Evolutionary conservation across 345 rosid species (phyloP).

Genomic region (Ceriops zippeliana): DNA sequence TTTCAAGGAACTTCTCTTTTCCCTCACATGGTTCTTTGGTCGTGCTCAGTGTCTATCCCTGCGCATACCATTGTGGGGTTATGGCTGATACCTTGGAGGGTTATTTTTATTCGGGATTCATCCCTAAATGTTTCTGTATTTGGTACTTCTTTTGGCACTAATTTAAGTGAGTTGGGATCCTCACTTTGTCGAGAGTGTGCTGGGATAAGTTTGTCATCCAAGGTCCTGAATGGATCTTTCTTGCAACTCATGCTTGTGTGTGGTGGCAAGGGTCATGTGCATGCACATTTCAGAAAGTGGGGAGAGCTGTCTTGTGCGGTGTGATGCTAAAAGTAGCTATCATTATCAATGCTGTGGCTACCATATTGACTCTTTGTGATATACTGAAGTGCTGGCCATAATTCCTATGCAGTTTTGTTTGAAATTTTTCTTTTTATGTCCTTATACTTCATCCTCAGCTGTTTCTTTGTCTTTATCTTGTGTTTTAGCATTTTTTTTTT

Average conservation of each 20-base stretch:
- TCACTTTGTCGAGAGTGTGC: background rate
- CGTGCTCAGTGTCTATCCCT: background rate
- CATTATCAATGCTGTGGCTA: too few relatives aligned
- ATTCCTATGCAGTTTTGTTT: too few relatives aligned
- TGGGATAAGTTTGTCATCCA: background rate
- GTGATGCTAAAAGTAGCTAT: background rate
- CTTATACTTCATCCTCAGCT: too few relatives aligned
- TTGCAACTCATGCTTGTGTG: background rate
- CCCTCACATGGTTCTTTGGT: background rate
- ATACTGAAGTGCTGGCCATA: too few relatives aligned
- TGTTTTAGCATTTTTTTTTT: too few relatives aligned
- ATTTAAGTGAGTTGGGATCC: background rate
- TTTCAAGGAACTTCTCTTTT: background rate
- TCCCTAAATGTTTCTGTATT: background rate
- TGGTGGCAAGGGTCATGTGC: too few relatives aligned
- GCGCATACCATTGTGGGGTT: background rate
- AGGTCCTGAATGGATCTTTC: background rate
- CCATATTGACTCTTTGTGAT: too few relatives aligned
- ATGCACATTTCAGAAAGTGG: too few relatives aligned
- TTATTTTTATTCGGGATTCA: background rate
- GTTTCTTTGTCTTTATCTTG: too few relatives aligned
- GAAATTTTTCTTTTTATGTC: too few relatives aligned
- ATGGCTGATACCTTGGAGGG: background rate
- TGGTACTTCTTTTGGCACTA: background rate
- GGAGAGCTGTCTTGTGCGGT: background rate